A percentile compares a stretch with the other conserved stretches of the same genome.
These are phyloP conservation scores for Globisporangium paroecandrum DNA, from an alignment of 352 stramenopile species.

Conservation along the genomic window DNA sequence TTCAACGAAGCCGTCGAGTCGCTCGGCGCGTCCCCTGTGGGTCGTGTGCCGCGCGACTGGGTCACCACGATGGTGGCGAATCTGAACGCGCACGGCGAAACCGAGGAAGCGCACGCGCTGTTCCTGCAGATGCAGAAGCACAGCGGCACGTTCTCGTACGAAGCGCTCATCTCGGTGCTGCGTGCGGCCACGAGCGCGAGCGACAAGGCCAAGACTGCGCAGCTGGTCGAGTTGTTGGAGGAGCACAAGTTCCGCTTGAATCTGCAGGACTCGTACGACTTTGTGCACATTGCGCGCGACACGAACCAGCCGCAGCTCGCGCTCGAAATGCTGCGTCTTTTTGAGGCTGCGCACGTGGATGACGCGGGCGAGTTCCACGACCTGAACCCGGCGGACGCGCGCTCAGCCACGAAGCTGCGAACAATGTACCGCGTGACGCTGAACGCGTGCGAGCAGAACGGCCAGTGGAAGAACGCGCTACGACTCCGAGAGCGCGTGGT, in stretches of 20 bases:
- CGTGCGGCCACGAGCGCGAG: slow-evolving; percentile 26
- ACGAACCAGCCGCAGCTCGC: slow-evolving; percentile 30
- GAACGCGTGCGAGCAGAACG: slow-evolving; percentile 43
- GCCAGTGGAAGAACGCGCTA: slow-evolving; percentile 61
- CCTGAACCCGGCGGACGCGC: slow-evolving; percentile 8
- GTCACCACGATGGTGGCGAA: slow-evolving; percentile 40
- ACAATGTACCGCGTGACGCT: slow-evolving; percentile 58
- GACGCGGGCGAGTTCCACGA: slow-evolving; percentile 17
- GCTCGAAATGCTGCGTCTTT: slow-evolving; percentile 47
- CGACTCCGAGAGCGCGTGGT: slow-evolving; percentile 43
- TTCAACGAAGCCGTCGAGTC: slow-evolving; percentile 48
- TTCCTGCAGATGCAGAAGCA: slow-evolving; percentile 35
- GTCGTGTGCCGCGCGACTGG: slow-evolving; percentile 45
- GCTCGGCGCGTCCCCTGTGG: slow-evolving; percentile 23
- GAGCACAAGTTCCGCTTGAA: slow-evolving; percentile 35
- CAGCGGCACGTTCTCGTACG: slow-evolving; percentile 41
- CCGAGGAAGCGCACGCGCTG: slow-evolving; percentile 38
- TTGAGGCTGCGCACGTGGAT: slow-evolving; percentile 41
- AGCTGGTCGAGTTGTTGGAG: slow-evolving; percentile 36
- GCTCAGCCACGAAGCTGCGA: slow-evolving; percentile 41
- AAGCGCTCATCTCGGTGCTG: slow-evolving; percentile 40
- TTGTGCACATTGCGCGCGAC: slow-evolving; percentile 52
- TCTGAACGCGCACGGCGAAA: slow-evolving; percentile 28
- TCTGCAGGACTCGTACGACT: slow-evolving; percentile 43
- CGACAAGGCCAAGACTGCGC: slow-evolving; percentile 27